Evolutionary conservation across 1,139 yeast genomes (phyloP).

Genomic region (Eremothecium gossypii): DNA sequence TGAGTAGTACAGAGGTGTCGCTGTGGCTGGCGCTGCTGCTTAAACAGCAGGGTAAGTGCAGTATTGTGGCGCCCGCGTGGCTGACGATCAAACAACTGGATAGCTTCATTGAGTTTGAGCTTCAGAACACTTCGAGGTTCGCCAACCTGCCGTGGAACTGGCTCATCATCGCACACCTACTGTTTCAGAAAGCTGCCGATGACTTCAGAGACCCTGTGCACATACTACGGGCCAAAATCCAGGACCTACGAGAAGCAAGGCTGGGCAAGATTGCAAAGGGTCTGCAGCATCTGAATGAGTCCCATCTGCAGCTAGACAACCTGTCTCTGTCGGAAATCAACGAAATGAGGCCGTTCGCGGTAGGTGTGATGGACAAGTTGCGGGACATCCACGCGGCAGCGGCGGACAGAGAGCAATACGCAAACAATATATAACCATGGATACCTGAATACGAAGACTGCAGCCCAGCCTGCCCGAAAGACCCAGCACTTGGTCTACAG

Average conservation of each 20-base stretch:
- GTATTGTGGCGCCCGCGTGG: conserved; percentile 85
- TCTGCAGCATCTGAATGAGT: conserved; percentile 65
- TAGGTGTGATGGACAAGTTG: conserved; percentile 70
- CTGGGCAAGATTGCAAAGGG: conserved; percentile 77
- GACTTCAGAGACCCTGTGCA: conserved; percentile 57
- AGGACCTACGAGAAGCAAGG: conserved; percentile 78
- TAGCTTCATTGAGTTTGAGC: conserved; percentile 59
- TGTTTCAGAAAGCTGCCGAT: conserved; percentile 58
- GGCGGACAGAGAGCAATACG: background rate
- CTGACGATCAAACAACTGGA: conserved; percentile 49
- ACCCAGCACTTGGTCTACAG: too few species aligned
- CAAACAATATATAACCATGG: too few species aligned
- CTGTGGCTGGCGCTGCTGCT: conserved; percentile 81
- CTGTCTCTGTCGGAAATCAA: conserved; percentile 77
- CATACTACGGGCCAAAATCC: conserved; percentile 53
- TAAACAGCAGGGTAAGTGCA: conserved; percentile 78
- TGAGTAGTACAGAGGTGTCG: conserved; percentile 66
- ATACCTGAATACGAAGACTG: too few species aligned
- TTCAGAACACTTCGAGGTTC: conserved; percentile 47
- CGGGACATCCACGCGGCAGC: conserved; percentile 39
- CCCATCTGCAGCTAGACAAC: conserved; percentile 76
- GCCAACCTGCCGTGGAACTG: conserved; percentile 77
- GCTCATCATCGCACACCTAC: conserved; percentile 68
- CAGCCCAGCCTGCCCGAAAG: too few species aligned
- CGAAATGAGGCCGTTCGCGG: conserved; percentile 76